These are phyloP conservation scores for Komagataella phaffii DNA, from an alignment of 805 yeast species.

Conservation along the genomic window DNA sequence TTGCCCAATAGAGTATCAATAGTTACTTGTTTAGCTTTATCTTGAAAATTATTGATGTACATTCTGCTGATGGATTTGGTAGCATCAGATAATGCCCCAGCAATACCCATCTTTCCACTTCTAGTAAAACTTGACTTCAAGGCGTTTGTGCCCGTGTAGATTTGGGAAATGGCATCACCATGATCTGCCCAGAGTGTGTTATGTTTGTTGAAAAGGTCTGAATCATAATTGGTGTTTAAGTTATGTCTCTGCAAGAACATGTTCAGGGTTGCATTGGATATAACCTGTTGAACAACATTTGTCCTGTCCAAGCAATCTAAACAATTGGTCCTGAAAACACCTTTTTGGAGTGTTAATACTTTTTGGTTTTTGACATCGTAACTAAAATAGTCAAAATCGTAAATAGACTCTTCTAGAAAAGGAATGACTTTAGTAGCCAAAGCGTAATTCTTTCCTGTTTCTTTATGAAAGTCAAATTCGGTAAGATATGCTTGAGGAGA, in stretches of 20 bases:
- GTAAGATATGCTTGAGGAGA: constrained; percentile 42
- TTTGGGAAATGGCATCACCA: constrained; percentile 92
- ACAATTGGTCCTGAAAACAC: constrained; percentile 88
- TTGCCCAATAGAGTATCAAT: constrained; percentile 82
- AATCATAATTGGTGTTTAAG: constrained; percentile 19
- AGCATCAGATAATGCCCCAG: constrained; percentile 95
- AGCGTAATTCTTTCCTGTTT: constrained; percentile 81
- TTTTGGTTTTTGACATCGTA: constrained; percentile 45
- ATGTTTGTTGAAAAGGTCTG: constrained; percentile 58
- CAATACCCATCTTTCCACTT: constrained; percentile 90
- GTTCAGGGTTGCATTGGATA: constrained; percentile 61
- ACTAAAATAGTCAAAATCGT: constrained; percentile 72
- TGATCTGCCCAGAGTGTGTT: constrained; percentile 95
- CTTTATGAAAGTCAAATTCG: constrained; percentile 88
- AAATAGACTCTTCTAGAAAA: constrained; percentile 47
- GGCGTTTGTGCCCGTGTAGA: constrained; percentile 97
- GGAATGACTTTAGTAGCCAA: constrained; percentile 65
- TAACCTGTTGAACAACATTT: constrained; percentile 74
- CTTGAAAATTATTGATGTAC: constrained; percentile 93
- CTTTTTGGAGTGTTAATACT: constrained; percentile 65
- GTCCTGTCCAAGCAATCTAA: constrained; percentile 93
- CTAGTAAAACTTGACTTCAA: constrained; percentile 89
- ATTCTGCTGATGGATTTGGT: constrained; percentile 91
- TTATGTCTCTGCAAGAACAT: constrained; percentile 30
- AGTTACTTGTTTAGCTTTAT: constrained; percentile 78